Percentiles rank a stretch among this genome's conserved stretches.
These are phyloP conservation scores for Xylogone sp. DNA, from an alignment of 2,329 filamentous ascomycete species.

Conservation along the genomic window DNA sequence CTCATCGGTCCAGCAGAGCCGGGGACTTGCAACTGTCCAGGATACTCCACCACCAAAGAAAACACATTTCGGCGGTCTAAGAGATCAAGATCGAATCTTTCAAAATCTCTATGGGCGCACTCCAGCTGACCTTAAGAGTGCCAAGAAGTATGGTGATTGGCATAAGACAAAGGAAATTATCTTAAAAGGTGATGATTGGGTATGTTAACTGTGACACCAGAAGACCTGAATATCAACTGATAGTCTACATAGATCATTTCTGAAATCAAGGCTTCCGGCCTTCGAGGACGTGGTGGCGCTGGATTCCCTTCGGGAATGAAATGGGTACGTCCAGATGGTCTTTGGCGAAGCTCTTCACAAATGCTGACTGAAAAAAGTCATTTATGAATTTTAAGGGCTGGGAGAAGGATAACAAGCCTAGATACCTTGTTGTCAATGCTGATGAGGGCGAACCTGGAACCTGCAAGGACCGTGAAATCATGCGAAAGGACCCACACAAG, in stretches of 20 bases:
- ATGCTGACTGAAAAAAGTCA: constrained; percentile 53
- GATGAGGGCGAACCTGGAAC: constrained; percentile 98
- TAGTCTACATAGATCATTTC: constrained; percentile 68
- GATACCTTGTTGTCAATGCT: constrained; percentile 96
- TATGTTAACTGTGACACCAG: constrained; percentile 28
- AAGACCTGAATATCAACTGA: constrained; percentile 12
- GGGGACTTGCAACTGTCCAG: constrained; percentile 78
- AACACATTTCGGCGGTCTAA: constrained; percentile 77
- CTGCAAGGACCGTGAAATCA: constrained; percentile 99
- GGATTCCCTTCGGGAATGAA: constrained; percentile 98
- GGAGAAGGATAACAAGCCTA: constrained; percentile 95
- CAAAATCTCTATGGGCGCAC: constrained; percentile 96
- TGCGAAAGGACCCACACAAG: constrained; percentile 99
- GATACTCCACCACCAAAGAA: constrained; percentile 62
- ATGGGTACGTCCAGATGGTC: constrained; percentile 67
- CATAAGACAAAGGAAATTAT: constrained; percentile 99
- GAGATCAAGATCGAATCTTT: constrained; percentile 98
- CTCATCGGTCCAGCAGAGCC: constrained; percentile 48
- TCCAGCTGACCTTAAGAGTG: constrained; percentile 85
- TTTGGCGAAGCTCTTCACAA: neutral
- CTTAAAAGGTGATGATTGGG: constrained; percentile 94
- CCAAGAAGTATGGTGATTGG: constrained; percentile 98
- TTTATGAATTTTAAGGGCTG: constrained; percentile 99
- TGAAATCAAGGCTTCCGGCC: constrained; percentile 93
- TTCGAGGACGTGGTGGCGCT: constrained; percentile 93